phyloP scores from a whole-genome alignment of 2,329 filamentous ascomycete genomes.

The Fusarium fujikuroi region DNA sequence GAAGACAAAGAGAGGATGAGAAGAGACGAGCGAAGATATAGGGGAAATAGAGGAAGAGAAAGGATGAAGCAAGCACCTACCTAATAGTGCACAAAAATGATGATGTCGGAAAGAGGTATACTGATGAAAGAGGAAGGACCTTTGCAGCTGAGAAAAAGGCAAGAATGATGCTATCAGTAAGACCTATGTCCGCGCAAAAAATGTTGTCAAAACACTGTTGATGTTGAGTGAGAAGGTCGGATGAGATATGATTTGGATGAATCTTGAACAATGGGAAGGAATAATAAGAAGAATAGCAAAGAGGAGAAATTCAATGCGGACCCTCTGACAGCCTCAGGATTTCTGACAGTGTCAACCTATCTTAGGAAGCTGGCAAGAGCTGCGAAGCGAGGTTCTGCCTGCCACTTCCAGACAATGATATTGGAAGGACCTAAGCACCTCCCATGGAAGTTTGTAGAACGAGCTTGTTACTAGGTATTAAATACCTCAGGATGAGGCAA shows the following conservation, averaged over 20 bases:
- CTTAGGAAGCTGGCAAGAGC: conserved; percentile 18
- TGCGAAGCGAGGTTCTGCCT: not conserved
- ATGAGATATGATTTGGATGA: conserved; percentile 6
- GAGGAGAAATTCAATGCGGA: not conserved
- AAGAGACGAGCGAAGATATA: conserved; percentile 23
- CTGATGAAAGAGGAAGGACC: conserved; percentile 23
- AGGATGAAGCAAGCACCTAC: conserved; percentile 32
- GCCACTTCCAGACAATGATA: not conserved
- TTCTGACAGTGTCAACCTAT: not conserved
- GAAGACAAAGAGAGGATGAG: conserved; percentile 25
- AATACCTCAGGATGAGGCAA: not conserved
- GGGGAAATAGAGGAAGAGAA: conserved; percentile 10
- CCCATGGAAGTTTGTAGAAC: not conserved
- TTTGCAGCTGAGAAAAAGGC: conserved; percentile 18
- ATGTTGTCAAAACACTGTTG: conserved; percentile 2
- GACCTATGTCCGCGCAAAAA: conserved; percentile 10
- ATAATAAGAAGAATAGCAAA: not conserved
- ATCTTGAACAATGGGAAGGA: conserved; percentile 4
- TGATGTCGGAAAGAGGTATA: conserved; percentile 33
- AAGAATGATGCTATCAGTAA: conserved; percentile 38
- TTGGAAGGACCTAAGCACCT: not conserved
- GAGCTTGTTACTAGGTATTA: not conserved
- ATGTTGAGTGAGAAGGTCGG: conserved; percentile 12
- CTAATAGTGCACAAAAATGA: conserved; percentile 32
- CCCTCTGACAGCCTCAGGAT: not conserved